Base-by-base conservation (phyloP, 371 early-diverging fungal species). In the Furculomyces boomerangus region DNA sequence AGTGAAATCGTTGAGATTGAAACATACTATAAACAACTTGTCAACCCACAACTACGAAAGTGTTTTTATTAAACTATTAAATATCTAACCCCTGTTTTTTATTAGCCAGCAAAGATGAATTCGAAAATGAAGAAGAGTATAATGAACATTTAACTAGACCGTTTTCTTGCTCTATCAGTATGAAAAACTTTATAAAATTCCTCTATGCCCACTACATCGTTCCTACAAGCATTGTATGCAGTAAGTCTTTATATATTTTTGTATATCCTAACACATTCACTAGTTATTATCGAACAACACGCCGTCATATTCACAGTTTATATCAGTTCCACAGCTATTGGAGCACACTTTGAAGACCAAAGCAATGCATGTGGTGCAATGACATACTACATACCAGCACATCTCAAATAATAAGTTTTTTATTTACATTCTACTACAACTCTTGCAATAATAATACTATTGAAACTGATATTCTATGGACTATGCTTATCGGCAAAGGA, bases 111-210 rank as follows among this genome's bases (percentile, higher is more conserved):
- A 3, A 24, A 25, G 30, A 29, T 32, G 52, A 51, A 18, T 51
- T 51, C 24, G 52, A 51, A 20, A 10, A 3, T 8, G 52, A 51
- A 2, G n/a, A 28, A 26, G 52, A 51, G 5, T 51, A 32, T 30
- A 31, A 3, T 8, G 35, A 51, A 14, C 30, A 51, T 20, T 22
- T 51, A 37, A 51, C 7, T 39, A 28, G 24, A 37, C 52, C 3
- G 2, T 32, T 30, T 51, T 10, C 63, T 18, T 65, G 64, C 0
- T 60, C 59, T 0, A 62, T 79, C 1, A 78, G 78, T 55, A 70
- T 74, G 55, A 66, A 71, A 20, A 77, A 77, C 58, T 78, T 80
- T 64, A 49, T 67, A 44, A 73, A 74, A 39, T 78, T 79, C 53
- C 46, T 78, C 57, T 75, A 75, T 35, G 68, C 74, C 62, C 71